Base-by-base conservation (phyloP, 1,284 basidiomycete species). In the Cystobasidiaceae sp. region DNA sequence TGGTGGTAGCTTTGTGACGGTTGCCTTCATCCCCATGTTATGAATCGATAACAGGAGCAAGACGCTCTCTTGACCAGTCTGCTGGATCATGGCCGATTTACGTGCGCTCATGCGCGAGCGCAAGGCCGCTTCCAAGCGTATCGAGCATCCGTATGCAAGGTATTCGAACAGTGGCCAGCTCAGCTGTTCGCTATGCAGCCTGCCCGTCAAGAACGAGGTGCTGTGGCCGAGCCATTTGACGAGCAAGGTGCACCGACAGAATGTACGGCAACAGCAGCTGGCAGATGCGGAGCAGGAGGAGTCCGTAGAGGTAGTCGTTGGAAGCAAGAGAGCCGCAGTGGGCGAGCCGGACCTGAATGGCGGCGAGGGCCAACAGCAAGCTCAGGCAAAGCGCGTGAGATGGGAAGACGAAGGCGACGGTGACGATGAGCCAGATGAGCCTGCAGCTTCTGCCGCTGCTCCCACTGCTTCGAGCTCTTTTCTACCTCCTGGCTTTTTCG, bases 401-500 rank as follows among this genome's bases (percentile, higher is more conserved):
- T 50, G 48, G 39, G 60, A 62, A 28, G 60, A 62, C 23, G 49
- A 62, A 45, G 25, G 32, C 13, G 19, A 19, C 7, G 27, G 32
- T 19, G 34, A 54, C 6, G 27, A 32, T 17, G n/a, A 33, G 30
- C 15, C 34, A 13, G 37, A 65, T 39, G 27, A 60, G 23, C 2
- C 21, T 32, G n/a, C 8, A 33, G 11, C 11, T 7, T 19, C 43
- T 28, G 11, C 17, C 8, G 33, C 44, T 21, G 28, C 32, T 44
- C 6, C 46, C 6, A 21, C 44, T 9, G 13, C 44, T 11, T 5
- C 46, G 4, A 6, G n/a, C 19, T 39, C 58, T 41, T 44, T 32
- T 19, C 41, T 67, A 17, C 65, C 65, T 21, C 43, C 56, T 51
- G 65, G 65, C 17, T 67, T 67, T 58, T 67, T 67, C 41, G 65